These are phyloP conservation scores for Dissoconium aciculare DNA, from an alignment of 2,329 filamentous ascomycete species.

Conservation along the genomic window DNA sequence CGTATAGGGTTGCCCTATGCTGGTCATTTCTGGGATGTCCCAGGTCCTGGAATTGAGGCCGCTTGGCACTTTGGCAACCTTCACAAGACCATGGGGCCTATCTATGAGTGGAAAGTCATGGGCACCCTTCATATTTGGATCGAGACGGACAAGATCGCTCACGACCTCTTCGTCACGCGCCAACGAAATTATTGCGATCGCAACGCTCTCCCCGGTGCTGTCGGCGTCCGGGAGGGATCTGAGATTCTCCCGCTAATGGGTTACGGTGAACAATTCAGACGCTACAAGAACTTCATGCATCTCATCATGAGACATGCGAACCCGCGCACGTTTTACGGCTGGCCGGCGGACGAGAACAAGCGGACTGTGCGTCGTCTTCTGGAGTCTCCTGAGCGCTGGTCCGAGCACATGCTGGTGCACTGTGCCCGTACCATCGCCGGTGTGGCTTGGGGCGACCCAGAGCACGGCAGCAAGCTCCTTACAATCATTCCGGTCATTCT, in stretches of 20 bases:
- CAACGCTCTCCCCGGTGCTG: conserved; percentile 22
- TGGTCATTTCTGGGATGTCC: conserved; percentile 23
- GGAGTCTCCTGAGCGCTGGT: conserved; percentile 21
- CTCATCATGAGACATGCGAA: conserved; percentile 21
- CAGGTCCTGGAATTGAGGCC: conserved; percentile 20
- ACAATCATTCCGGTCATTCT: conserved; percentile 22
- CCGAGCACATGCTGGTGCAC: conserved; percentile 22
- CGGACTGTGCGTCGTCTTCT: conserved; percentile 20
- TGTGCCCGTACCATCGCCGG: conserved; percentile 22
- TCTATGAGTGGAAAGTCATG: conserved; percentile 24
- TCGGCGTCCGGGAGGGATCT: conserved; percentile 19
- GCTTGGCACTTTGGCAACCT: conserved; percentile 23
- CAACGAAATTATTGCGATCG: conserved; percentile 23
- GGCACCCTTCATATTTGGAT: conserved; percentile 23
- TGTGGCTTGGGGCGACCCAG: conserved; percentile 22
- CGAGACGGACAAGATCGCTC: conserved; percentile 23
- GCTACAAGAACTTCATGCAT: conserved; percentile 25
- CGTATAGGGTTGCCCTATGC: conserved; percentile 21
- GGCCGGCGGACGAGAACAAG: conserved; percentile 23
- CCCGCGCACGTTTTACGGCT: conserved; percentile 21
- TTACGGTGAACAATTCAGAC: conserved; percentile 18
- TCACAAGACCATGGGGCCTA: conserved; percentile 23
- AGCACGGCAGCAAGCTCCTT: conserved; percentile 22
- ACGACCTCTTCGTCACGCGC: conserved; percentile 22
- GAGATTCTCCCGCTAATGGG: conserved; percentile 23